Conservation (phyloP, 306 rosid genomes). For the Rubus parviflorus region DNA sequence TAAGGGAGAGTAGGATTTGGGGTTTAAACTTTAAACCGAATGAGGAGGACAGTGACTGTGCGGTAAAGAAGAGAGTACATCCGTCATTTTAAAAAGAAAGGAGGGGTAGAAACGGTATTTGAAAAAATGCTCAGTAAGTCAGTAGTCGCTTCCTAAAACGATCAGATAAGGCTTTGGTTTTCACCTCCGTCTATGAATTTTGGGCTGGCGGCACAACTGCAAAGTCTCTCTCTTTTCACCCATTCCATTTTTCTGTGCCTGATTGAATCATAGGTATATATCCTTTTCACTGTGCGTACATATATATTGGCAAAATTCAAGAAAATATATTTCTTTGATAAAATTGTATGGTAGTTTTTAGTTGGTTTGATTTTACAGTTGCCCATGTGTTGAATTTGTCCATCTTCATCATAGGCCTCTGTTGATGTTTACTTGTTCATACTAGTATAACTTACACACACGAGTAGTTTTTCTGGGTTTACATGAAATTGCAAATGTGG, state of each 20-base stretch:
- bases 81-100: background rate
- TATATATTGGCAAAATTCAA: background rate
- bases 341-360: background rate
- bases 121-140: background rate
- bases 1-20: conserved; percentile 3
- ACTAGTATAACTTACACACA: background rate
- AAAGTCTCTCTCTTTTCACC: conserved; percentile 9
- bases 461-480: conserved; percentile 9
- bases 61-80: background rate
- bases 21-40: background rate
- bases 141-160: background rate
- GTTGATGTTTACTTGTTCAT: background rate
- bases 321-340: background rate
- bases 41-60: background rate
- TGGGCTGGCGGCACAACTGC: background rate
- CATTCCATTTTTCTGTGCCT: background rate
- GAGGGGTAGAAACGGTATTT: conserved; percentile 6
- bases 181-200: conserved; percentile 5
- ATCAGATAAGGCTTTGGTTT: conserved; percentile 23
- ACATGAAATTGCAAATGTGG: background rate
- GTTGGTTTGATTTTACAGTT: background rate
- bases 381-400: background rate
- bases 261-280: conserved; percentile 29
- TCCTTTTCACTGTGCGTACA: background rate
- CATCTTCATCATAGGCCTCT: background rate